Conservation (phyloP, 805 yeast genomes). For the Peterozyma xylosa region DNA sequence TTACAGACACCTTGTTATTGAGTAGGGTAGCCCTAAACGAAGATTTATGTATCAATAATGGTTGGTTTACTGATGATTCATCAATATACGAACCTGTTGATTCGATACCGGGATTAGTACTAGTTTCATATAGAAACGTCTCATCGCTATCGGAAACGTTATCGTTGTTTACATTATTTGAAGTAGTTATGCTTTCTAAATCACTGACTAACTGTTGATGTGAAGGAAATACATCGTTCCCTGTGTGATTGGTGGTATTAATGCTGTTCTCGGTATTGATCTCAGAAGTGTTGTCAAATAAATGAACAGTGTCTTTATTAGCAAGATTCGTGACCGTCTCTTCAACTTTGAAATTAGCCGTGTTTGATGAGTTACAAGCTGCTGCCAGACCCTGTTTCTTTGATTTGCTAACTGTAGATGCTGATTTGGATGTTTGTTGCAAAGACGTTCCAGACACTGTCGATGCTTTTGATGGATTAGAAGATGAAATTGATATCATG, state of each 20-base stretch:
- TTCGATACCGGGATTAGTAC: background rate
- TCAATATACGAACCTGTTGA: background rate
- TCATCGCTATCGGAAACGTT: conserved; percentile 6
- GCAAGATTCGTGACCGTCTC: conserved; percentile 7
- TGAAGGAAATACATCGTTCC: too few species aligned
- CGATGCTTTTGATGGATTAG: too few species aligned
- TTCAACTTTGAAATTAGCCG: conserved; percentile 7
- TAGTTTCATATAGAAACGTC: conserved; percentile 7
- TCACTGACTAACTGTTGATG: too few species aligned
- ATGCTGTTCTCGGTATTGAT: too few species aligned
- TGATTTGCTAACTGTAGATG: too few species aligned
- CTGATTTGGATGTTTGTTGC: too few species aligned
- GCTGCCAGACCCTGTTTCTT: too few species aligned
- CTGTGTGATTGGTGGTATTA: too few species aligned
- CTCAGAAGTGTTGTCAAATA: conserved; percentile 4
- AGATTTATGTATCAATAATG: conserved; percentile 7
- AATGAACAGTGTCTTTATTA: background rate
- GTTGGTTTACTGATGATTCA: background rate
- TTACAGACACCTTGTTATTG: background rate
- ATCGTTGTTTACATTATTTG: background rate
- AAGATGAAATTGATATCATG: too few species aligned
- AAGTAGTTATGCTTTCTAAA: background rate
- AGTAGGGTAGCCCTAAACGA: conserved; percentile 1
- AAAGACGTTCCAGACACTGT: too few species aligned
- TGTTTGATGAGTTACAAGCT: too few species aligned